Percentiles rank a stretch among this genome's conserved stretches.
Evolutionary conservation across 768 basidiomycete species (phyloP).

Genomic region (Phlebiopsis flavidoalba): DNA sequence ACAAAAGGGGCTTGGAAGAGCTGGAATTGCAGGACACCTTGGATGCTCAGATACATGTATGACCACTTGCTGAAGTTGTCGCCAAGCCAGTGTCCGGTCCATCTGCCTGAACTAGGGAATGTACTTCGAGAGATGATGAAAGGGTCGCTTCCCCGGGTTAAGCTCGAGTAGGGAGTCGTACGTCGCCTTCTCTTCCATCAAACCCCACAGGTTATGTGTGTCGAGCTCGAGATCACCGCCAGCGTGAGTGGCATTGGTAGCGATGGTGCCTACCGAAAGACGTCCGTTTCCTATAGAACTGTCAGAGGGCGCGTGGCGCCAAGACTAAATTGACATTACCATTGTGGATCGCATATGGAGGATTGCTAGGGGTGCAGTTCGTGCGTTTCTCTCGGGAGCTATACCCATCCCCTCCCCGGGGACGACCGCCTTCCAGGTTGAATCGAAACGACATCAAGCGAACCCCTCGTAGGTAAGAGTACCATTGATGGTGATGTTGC

Average conservation of each 20-base stretch:
- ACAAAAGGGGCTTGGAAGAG: slow-evolving; percentile 81
- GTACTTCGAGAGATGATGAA: slow-evolving; percentile 70
- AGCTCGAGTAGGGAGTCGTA: slow-evolving; percentile 51
- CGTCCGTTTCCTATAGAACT: slow-evolving; percentile 37
- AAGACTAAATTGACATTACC: slow-evolving; percentile 34
- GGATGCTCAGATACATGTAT: slow-evolving; percentile 64
- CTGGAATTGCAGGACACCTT: slow-evolving; percentile 84
- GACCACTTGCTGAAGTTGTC: slow-evolving; percentile 76
- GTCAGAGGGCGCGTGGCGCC: neutral
- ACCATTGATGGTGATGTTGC: slow-evolving; percentile 71
- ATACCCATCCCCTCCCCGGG: neutral
- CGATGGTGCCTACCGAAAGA: slow-evolving; percentile 49
- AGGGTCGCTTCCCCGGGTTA: slow-evolving; percentile 52
- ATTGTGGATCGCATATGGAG: slow-evolving; percentile 70
- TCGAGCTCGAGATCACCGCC: slow-evolving; percentile 61
- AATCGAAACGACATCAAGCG: neutral
- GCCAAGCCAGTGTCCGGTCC: slow-evolving; percentile 75
- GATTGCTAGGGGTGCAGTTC: slow-evolving; percentile 42
- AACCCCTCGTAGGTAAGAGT: slow-evolving; percentile 45
- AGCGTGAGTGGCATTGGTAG: slow-evolving; percentile 67
- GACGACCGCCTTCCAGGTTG: neutral
- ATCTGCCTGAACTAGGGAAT: slow-evolving; percentile 61
- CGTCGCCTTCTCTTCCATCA: slow-evolving; percentile 67
- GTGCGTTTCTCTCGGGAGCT: slow-evolving; percentile 16
- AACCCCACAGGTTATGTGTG: slow-evolving; percentile 64